These are phyloP conservation scores for Heteromeles arbutifolia DNA, from an alignment of 306 rosid genomes.

Conservation along the genomic window DNA sequence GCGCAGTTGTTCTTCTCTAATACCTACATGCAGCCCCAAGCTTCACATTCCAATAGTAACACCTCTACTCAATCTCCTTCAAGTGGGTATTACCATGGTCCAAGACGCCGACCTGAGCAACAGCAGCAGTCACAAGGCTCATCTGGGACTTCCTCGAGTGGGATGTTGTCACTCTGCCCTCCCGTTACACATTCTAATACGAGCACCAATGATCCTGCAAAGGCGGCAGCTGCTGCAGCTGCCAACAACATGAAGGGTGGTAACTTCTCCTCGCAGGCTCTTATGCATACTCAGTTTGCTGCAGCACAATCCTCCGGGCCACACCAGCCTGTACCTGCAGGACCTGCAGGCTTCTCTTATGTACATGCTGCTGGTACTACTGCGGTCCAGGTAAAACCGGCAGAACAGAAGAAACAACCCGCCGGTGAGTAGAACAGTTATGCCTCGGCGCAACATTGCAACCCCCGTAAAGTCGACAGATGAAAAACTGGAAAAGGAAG, in stretches of 20 bases:
- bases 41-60: conserved; percentile 48
- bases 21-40: conserved; percentile 48
- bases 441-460: conserved; percentile 18
- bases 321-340: conserved; percentile 57
- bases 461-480: conserved; percentile 1
- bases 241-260: conserved; percentile 51
- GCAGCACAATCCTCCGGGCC: conserved; percentile 54
- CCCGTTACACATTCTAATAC: conserved; percentile 24
- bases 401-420: conserved; percentile 95
- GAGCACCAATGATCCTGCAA: conserved; percentile 44
- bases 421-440: conserved; percentile 71
- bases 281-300: conserved; percentile 59
- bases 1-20: conserved; percentile 49
- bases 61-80: conserved; percentile 37
- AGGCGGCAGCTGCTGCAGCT: conserved; percentile 38
- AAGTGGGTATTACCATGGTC: conserved; percentile 40
- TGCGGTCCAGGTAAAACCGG: conserved; percentile 71
- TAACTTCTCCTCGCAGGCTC: conserved; percentile 46
- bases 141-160: conserved; percentile 49
- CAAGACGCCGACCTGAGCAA: conserved; percentile 59
- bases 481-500: background rate
- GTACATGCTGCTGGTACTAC: conserved; percentile 60
- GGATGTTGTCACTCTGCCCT: conserved; percentile 47
- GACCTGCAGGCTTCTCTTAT: conserved; percentile 52
- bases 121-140: conserved; percentile 54